Evolutionary conservation across 495 filamentous ascomycete genomes (phyloP).

Genomic region (Rostrohypoxylon terebratum): DNA sequence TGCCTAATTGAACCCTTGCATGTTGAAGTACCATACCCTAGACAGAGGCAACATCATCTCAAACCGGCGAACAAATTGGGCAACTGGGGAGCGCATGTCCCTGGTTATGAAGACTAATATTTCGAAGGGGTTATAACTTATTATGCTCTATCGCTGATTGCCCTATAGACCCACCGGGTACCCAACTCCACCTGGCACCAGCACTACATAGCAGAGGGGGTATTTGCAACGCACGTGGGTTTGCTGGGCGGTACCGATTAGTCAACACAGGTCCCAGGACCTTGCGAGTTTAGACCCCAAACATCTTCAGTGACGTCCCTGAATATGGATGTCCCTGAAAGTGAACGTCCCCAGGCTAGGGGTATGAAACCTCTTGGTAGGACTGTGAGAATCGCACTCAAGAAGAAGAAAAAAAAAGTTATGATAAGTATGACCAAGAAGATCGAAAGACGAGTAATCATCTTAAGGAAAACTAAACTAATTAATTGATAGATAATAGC

Average conservation of each 20-base stretch:
- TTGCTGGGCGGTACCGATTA: constrained; percentile 19
- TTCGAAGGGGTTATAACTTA: background rate
- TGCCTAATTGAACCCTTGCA: background rate
- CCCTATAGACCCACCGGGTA: background rate
- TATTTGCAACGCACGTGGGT: background rate
- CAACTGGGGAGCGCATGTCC: background rate
- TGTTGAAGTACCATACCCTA: background rate
- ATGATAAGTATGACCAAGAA: background rate
- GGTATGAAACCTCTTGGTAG: constrained; percentile 9
- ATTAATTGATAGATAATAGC: constrained; percentile 15
- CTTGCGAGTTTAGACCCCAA: constrained; percentile 1
- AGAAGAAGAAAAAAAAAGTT: background rate
- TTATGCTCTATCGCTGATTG: constrained; percentile 6
- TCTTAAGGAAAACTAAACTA: background rate
- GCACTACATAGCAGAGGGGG: no score
- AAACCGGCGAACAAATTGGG: background rate
- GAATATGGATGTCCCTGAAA: background rate
- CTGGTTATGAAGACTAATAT: constrained; percentile 8
- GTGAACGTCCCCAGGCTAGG: background rate
- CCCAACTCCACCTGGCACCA: constrained; percentile 21
- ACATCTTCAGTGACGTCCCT: background rate
- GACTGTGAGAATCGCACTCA: background rate
- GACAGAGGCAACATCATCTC: constrained; percentile 7
- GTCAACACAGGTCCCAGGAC: background rate
- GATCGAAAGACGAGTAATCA: background rate